Conservation (phyloP, 768 basidiomycete species). For the Leucocoprinus leucothites region DNA sequence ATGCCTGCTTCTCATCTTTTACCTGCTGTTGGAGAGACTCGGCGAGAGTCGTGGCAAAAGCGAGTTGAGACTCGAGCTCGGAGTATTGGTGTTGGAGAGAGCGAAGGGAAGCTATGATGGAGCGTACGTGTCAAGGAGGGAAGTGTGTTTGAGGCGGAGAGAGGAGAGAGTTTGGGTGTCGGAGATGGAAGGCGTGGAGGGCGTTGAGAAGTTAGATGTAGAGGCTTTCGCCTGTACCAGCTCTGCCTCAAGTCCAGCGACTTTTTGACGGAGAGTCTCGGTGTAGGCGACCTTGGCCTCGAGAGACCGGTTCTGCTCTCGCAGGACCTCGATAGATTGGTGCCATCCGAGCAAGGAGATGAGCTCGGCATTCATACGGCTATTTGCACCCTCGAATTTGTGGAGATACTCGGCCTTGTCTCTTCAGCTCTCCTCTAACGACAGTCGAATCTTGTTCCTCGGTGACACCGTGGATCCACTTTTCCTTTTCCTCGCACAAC, state of each 20-base stretch:
- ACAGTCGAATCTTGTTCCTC: conserved; percentile 55
- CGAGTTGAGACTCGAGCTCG: conserved; percentile 32
- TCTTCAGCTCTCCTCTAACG: conserved; percentile 65
- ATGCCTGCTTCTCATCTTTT: conserved; percentile 35
- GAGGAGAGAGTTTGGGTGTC: conserved; percentile 55
- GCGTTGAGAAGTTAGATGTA: conserved; percentile 13
- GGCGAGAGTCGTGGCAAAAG: conserved; percentile 32
- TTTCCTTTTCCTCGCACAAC: conserved; percentile 31
- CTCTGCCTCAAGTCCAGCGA: conserved; percentile 60
- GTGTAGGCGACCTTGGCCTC: conserved; percentile 47
- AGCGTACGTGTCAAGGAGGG: conserved; percentile 63
- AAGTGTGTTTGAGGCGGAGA: conserved; percentile 60
- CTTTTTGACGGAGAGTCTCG: conserved; percentile 54
- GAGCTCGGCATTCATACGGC: conserved; percentile 53
- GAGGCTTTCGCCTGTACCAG: conserved; percentile 42
- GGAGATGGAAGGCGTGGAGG: conserved; percentile 41
- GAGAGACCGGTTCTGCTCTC: conserved; percentile 69
- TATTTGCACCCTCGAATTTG: conserved; percentile 56
- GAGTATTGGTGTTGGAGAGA: conserved; percentile 51
- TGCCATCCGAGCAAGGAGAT: conserved; percentile 49
- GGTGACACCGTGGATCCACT: conserved; percentile 26
- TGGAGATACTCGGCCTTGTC: conserved; percentile 62
- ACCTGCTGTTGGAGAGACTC: conserved; percentile 33
- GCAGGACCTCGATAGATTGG: conserved; percentile 63
- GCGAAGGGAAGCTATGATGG: conserved; percentile 48